Percentiles rank a stretch among this genome's conserved stretches.
phyloP scores from a whole-genome alignment of 1,284 basidiomycete genomes.

The Ustilago shanxiensis region DNA sequence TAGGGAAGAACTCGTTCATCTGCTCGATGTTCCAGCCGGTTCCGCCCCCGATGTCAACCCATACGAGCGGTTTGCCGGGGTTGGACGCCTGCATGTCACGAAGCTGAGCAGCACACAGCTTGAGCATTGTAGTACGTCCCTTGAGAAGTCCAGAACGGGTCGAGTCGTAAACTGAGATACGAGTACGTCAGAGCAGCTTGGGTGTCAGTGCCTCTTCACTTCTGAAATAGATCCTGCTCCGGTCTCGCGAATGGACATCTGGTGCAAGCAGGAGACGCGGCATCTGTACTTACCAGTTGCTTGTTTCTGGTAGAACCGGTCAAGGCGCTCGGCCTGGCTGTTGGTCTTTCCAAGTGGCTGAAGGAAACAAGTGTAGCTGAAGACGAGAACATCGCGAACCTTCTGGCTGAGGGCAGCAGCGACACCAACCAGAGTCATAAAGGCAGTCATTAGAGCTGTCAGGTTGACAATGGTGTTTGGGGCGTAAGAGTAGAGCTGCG shows the following conservation, averaged over 20 bases:
- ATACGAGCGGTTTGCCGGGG: conserved; percentile 76
- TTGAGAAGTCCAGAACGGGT: conserved; percentile 67
- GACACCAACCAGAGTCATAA: conserved; percentile 35
- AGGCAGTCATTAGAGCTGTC: conserved; percentile 23
- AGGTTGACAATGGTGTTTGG: conserved; percentile 38
- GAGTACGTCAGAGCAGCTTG: background rate
- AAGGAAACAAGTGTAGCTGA: conserved; percentile 69
- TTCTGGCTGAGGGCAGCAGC: conserved; percentile 51
- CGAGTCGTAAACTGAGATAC: conserved; percentile 64
- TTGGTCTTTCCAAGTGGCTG: conserved; percentile 67
- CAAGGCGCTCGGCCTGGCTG: conserved; percentile 68
- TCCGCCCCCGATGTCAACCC: conserved; percentile 86
- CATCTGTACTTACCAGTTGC: conserved; percentile 56
- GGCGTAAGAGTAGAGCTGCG: conserved; percentile 33
- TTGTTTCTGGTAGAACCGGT: conserved; percentile 68
- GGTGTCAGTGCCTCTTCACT: background rate
- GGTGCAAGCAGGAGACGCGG: background rate
- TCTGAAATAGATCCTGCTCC: background rate
- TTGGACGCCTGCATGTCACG: conserved; percentile 71
- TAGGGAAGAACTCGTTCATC: conserved; percentile 80
- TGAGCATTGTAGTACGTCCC: conserved; percentile 69
- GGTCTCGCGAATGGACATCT: too few relatives aligned
- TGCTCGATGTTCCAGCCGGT: conserved; percentile 86
- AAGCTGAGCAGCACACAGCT: conserved; percentile 79
- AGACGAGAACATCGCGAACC: conserved; percentile 56